Conservation (phyloP, 495 filamentous ascomycete genomes). For the Hypoxylon perforatum region DNA sequence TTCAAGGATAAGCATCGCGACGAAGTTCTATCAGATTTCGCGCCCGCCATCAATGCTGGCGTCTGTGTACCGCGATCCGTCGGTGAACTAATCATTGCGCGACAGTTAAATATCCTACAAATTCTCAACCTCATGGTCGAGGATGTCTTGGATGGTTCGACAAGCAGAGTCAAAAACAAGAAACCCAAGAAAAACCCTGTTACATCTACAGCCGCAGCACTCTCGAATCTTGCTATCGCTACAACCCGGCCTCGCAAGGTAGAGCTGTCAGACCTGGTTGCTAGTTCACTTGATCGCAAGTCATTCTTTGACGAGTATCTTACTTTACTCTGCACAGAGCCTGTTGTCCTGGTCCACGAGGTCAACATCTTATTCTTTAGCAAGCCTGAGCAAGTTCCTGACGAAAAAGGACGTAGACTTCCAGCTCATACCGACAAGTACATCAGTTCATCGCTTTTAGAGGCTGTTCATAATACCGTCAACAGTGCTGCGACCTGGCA, state of each 20-base stretch:
- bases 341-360: constrained; percentile 43
- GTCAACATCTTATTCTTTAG: constrained; percentile 49
- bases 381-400: constrained; percentile 48
- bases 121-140: constrained; percentile 46
- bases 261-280: background rate
- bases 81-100: constrained; percentile 48
- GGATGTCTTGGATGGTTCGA: constrained; percentile 50
- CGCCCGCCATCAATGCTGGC: constrained; percentile 25
- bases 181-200: constrained; percentile 16
- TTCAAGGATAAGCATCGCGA: background rate
- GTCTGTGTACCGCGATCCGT: constrained; percentile 39
- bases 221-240: background rate
- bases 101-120: constrained; percentile 41
- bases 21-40: constrained; percentile 22
- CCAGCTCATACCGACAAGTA: constrained; percentile 46
- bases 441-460: constrained; percentile 48
- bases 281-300: constrained; percentile 25
- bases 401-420: constrained; percentile 47
- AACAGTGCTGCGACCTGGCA: constrained; percentile 48
- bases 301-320: constrained; percentile 38
- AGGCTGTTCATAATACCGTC: constrained; percentile 48
- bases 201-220: background rate
- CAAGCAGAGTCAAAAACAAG: constrained; percentile 22
- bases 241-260: background rate
- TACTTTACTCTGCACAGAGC: constrained; percentile 43